Evolutionary conservation across 2,329 filamentous ascomycete species (phyloP), one percentile per base, ranked within the genome.

Genomic region (Endocalyx cinctus): DNA sequence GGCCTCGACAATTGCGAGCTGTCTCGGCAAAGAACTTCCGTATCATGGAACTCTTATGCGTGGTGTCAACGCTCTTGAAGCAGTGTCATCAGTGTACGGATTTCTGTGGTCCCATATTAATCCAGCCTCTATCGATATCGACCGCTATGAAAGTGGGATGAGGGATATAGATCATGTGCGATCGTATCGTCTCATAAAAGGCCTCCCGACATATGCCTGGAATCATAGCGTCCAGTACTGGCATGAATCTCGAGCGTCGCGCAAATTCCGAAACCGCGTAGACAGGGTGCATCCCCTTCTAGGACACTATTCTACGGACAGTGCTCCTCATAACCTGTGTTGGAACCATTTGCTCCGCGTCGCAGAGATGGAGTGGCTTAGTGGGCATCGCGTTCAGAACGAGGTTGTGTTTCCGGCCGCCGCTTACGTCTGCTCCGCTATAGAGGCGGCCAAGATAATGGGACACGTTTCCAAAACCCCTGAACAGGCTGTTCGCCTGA

Each of bases 321-420:
- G 32, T 13, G 22, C n/a, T 10, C 10, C 26, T 1, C 39, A 39
- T 10, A 10, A 39, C 5, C 6, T 37, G 8, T 14, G 19, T 3
- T 50, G 47, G 47, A 22, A 27, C 6, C 17, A 47, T 19, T 3
- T 43, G 1, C 16, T 50, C 1, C 19, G 28, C 1, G 16, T 30
- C 1, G 27, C 8, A 2, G 40, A 47, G 13, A 20, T 45, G n/a
- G 17, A 13, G 3, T 50, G 47, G 43, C 14, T 50, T 2, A 6
- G 11, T 3, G 35, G 34, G 3, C 47, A 50, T 22, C 16, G 14
- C 2, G 13, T 50, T 11, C 37, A 47, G 22, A 28, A 31, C 11
- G 34, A 43, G 17, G 27, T 31, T 5, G 34, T 47, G 8, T 46
- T 46, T 16, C 47, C 47, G 3, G 43, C 43, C 4, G 33, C 45